Evolutionary conservation across 352 stramenopile genomes (phyloP), one percentile per base, ranked within the genome.

Genomic region (Globisporangium ultimum): DNA sequence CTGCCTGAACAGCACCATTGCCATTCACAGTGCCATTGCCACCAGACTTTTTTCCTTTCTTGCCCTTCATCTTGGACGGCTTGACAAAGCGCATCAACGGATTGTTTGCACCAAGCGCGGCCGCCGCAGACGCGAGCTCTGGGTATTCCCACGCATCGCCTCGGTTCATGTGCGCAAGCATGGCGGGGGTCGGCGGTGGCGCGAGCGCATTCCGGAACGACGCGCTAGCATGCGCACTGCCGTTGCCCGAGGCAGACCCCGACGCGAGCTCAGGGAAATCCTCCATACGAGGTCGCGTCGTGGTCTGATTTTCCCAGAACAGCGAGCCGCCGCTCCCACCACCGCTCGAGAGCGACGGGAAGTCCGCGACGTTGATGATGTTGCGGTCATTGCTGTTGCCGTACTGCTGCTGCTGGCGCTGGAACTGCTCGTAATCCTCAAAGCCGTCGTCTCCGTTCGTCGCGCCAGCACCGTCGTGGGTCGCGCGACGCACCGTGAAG

Each of bases 311-410:
- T 49, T 92, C 75, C 85, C 85, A 94, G 17, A 92, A 72, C 42
- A 87, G 68, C 2, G 75, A 78, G 1, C 64, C 50, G 4, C 70
- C 59, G 18, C 52, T 47, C 20, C 18, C 3, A 21, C 56, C 54
- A 47, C 67, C 55, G 56, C 66, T 60, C 5, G 72, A 83, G 18
- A 95, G 74, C 55, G 86, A 92, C 45, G 86, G 86, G 53, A 95
- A 95, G 57, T 95, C 86, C 0, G 86, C 86, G 10, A 95, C 86
- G 58, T 91, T 92, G 67, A 95, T 95, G 42, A 78, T 81, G 56
- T 81, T 70, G 49, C 72, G 60, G 18, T 53, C 53, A 21, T 50
- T 60, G 4, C 21, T 38, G 20, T 52, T 49, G 24, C 28, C 28
- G 28, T 36, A 10, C 54, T 55, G 12, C 40, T 55, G 28, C 32